Conservation (phyloP, 2,329 filamentous ascomycete genomes). For the Pseudogymnoascus verrucosus region DNA sequence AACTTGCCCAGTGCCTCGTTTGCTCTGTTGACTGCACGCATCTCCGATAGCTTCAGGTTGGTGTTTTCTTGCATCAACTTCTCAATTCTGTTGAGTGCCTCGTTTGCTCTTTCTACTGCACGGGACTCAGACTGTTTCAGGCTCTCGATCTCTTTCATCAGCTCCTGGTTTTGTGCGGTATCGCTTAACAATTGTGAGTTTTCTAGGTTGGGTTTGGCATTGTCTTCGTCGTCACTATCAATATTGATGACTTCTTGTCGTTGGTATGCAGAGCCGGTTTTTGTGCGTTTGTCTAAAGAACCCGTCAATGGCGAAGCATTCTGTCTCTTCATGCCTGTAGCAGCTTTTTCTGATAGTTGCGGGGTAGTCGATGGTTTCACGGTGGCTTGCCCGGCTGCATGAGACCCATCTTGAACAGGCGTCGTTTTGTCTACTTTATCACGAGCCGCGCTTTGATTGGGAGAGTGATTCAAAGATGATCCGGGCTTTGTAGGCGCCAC, state of each 20-base stretch:
- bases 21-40: not conserved
- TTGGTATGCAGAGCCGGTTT: not conserved
- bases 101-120: not conserved
- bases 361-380: not conserved
- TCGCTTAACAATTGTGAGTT: not conserved
- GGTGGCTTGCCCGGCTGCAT: no score
- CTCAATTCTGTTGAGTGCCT: not conserved
- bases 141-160: not conserved
- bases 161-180: not conserved
- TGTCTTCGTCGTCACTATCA: not conserved
- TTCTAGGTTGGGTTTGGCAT: not conserved
- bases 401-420: not conserved
- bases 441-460: not conserved
- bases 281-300: not conserved
- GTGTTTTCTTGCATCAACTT: not conserved
- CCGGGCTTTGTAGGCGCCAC: not conserved
- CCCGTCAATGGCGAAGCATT: not conserved
- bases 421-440: not conserved
- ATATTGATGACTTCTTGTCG: not conserved
- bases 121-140: not conserved
- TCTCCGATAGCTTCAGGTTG: not conserved
- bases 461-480: not conserved
- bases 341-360: not conserved
- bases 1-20: not conserved
- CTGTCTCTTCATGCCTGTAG: not conserved